phyloP scores from a whole-genome alignment of 2,329 filamentous ascomycete genomes.

The Ceratocystis variospora region DNA sequence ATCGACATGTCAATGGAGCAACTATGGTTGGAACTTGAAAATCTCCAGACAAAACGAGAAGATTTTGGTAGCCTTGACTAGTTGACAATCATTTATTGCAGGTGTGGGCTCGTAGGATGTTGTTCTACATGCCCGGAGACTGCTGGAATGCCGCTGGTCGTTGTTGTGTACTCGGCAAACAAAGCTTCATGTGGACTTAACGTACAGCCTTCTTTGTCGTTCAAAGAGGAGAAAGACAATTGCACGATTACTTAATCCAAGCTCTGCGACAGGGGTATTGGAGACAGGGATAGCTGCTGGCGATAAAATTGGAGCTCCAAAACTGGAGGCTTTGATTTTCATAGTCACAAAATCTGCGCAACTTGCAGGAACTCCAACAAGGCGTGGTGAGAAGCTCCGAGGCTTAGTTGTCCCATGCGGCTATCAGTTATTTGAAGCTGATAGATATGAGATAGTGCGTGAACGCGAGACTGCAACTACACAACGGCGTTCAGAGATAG shows the following conservation, averaged over 20 bases:
- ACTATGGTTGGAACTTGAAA: neutral
- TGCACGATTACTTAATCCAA: constrained; percentile 14
- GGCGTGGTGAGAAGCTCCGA: too few relatives aligned
- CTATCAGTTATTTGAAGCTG: too few relatives aligned
- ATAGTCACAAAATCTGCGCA: neutral
- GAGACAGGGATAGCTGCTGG: neutral
- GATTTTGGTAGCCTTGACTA: neutral
- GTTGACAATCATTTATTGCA: neutral
- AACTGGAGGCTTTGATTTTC: neutral
- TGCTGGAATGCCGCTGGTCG: neutral
- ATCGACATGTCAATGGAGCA: neutral
- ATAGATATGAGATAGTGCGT: too few relatives aligned
- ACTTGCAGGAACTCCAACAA: neutral
- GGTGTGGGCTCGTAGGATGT: neutral
- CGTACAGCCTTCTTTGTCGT: constrained; percentile 1
- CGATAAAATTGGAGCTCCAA: neutral
- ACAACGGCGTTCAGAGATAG: too few relatives aligned
- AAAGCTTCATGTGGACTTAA: neutral
- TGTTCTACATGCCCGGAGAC: neutral
- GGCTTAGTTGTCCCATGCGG: too few relatives aligned
- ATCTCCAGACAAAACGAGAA: too few relatives aligned
- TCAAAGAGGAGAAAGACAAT: constrained; percentile 16
- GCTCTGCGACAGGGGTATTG: constrained; percentile 1
- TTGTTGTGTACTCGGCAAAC: neutral
- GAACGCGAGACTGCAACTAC: too few relatives aligned